These are phyloP conservation scores for Zymoseptoria ardabiliae DNA, from an alignment of 2,329 filamentous ascomycete species.

Conservation along the genomic window DNA sequence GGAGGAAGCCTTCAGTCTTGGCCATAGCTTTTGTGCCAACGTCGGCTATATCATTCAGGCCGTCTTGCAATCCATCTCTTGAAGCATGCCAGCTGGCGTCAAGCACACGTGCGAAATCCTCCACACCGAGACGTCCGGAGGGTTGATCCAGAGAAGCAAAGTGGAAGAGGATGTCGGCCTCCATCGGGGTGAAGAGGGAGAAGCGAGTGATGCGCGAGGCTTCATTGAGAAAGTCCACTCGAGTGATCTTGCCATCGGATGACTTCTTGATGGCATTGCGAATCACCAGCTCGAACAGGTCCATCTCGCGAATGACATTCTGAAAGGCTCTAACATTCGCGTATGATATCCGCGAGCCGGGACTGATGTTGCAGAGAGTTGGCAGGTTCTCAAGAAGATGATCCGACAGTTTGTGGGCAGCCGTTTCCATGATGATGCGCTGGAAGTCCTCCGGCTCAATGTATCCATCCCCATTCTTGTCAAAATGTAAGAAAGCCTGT, in stretches of 20 bases:
- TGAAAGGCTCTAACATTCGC: constrained; percentile 96
- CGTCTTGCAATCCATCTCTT: constrained; percentile 37
- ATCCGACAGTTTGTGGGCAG: constrained; percentile 93
- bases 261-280: constrained; percentile 79
- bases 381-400: constrained; percentile 85
- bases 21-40: constrained; percentile 48
- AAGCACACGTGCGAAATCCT: constrained; percentile 89
- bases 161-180: constrained; percentile 97
- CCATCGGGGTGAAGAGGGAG: constrained; percentile 95
- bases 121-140: constrained; percentile 71
- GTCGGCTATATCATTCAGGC: constrained; percentile 41
- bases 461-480: constrained; percentile 86
- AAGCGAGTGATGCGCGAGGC: constrained; percentile 86
- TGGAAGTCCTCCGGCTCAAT: constrained; percentile 95
- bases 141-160: constrained; percentile 90
- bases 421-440: constrained; percentile 88
- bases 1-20: constrained; percentile 51
- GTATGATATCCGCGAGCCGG: constrained; percentile 90
- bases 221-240: constrained; percentile 89
- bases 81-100: constrained; percentile 79
- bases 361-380: constrained; percentile 89
- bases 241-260: constrained; percentile 83
- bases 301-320: constrained; percentile 97
- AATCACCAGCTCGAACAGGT: constrained; percentile 88
- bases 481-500: constrained; percentile 87